Base-by-base conservation (phyloP, 1,284 basidiomycete genomes). In the Ustilago trichophora region DNA sequence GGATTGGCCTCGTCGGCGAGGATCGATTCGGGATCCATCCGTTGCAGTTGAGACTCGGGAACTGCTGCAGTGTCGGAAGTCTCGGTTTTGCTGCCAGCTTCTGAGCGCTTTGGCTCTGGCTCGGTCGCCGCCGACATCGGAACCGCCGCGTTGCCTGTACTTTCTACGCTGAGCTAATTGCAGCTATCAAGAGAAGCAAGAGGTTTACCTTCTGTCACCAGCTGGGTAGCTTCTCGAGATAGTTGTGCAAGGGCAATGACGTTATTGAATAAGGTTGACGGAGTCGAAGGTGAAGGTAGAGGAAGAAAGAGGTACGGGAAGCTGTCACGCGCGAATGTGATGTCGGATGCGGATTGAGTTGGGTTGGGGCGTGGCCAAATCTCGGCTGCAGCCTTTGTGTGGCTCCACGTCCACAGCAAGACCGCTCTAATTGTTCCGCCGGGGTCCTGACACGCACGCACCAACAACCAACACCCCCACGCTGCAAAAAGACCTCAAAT, bases 1-100 rank as follows among this genome's bases (percentile, higher is more conserved):
- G 70, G 66, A 38, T 77, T 62, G 36, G 72, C 75, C 21, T 75
- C 75, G 46, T 77, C 75, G 21, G 73, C 73, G 37, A 77, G 42
- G 35, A 77, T 75, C 12, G 72, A 57, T 21, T 77, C 73, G 2
- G 75, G 75, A 51, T 75, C 63, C 37, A 59, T 50, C 29, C 74
- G 50, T 21, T 50, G 52, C 24, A 76, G 38, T 27, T 64, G 53
- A 12, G 66, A 57, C 16, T 70, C 62, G 31, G 58, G 33, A n/a
- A n/a, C n/a, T 1, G 56, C 33, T 35, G 37, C 16, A 25, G 35
- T 29, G 24, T 51, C 49, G 29, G 48, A 19, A 6, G 31, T 26
- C 12, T 34, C 42, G 16, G 55, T 15, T 26, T 45, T 34, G 41
- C 22, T 24, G 37, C 24, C 35, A 46, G 43, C n/a, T 11, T 44